Percentiles rank a stretch among this genome's conserved stretches.
These are phyloP conservation scores for Mytilinidion resinicola DNA, from an alignment of 495 filamentous ascomycete genomes.

Conservation along the genomic window DNA sequence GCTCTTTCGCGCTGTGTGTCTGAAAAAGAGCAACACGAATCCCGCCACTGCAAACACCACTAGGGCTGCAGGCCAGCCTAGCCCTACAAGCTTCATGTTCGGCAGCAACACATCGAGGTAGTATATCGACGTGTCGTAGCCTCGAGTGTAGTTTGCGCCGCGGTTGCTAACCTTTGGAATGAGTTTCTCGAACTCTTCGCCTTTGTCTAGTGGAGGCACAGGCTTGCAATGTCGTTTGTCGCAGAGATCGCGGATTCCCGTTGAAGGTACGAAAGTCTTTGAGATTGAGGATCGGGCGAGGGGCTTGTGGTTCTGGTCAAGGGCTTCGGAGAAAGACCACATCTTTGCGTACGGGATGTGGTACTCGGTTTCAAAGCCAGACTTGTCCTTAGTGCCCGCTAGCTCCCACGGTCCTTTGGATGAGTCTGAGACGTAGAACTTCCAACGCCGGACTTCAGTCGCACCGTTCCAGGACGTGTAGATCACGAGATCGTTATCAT, in stretches of 20 bases:
- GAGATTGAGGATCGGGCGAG: slow-evolving; percentile 20
- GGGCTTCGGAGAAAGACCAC: slow-evolving; percentile 28
- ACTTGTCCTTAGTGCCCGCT: slow-evolving; percentile 9
- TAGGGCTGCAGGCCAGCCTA: too few species aligned
- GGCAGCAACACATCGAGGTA: not conserved
- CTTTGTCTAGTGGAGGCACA: slow-evolving; percentile 7
- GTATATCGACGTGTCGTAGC: slow-evolving; percentile 4
- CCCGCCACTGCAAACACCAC: too few species aligned
- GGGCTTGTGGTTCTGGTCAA: slow-evolving; percentile 18
- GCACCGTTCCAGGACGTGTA: slow-evolving; percentile 2
- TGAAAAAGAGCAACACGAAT: too few species aligned
- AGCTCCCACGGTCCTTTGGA: slow-evolving; percentile 12
- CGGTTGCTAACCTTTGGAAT: not conserved
- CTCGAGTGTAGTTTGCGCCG: slow-evolving; percentile 7
- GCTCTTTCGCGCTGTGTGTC: too few species aligned
- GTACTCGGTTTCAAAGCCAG: slow-evolving; percentile 31
- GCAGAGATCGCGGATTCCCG: slow-evolving; percentile 10
- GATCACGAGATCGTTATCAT: slow-evolving; percentile 8
- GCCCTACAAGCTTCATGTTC: too few species aligned
- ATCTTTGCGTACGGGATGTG: slow-evolving; percentile 2
- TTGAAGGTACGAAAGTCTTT: slow-evolving; percentile 24
- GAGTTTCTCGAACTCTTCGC: slow-evolving; percentile 7
- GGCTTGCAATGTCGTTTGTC: slow-evolving; percentile 19
- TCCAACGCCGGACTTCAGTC: not conserved
- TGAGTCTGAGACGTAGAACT: slow-evolving; percentile 7